These are phyloP conservation scores for Diversispora epigaea DNA, from an alignment of 192 early-diverging fungal species.

Conservation along the genomic window DNA sequence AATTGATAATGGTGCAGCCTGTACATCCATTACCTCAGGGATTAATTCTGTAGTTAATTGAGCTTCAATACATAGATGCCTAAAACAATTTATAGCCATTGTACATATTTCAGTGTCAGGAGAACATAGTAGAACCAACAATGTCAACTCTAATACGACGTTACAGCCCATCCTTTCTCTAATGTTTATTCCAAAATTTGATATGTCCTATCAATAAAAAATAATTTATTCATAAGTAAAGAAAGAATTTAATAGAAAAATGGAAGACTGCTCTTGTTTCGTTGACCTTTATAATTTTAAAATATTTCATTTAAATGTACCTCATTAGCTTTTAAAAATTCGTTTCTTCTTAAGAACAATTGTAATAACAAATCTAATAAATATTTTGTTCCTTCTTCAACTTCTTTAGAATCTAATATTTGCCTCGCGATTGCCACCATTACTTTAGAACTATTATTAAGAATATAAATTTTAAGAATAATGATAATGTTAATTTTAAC, in stretches of 20 bases:
- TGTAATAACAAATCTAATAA: slow-evolving; percentile 66
- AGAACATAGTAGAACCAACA: slow-evolving; percentile 75
- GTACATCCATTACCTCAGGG: slow-evolving; percentile 15
- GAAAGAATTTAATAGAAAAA: not conserved
- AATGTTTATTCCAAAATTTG: slow-evolving; percentile 55
- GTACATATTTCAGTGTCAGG: slow-evolving; percentile 67
- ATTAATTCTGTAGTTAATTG: slow-evolving; percentile 62
- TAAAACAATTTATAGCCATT: slow-evolving; percentile 64
- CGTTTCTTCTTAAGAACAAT: slow-evolving; percentile 63
- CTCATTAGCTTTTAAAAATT: slow-evolving; percentile 54
- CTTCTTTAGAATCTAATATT: slow-evolving; percentile 70
- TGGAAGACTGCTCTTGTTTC: no score
- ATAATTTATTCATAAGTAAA: not conserved
- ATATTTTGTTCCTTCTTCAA: slow-evolving; percentile 63
- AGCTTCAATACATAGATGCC: slow-evolving; percentile 68
- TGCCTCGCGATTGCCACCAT: slow-evolving; percentile 71
- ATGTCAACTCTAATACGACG: slow-evolving; percentile 71
- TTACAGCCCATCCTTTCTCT: slow-evolving; percentile 67
- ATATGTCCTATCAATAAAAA: slow-evolving; percentile 41
- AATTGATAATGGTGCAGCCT: slow-evolving; percentile 48
- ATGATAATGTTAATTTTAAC: not conserved
- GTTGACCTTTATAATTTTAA: no score
- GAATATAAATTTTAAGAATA: not conserved
- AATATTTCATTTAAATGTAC: slow-evolving; percentile 26
- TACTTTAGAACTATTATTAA: slow-evolving; percentile 50